phyloP scores from a whole-genome alignment of 2,329 filamentous ascomycete genomes.

The Paraconiothyrium sp. region DNA sequence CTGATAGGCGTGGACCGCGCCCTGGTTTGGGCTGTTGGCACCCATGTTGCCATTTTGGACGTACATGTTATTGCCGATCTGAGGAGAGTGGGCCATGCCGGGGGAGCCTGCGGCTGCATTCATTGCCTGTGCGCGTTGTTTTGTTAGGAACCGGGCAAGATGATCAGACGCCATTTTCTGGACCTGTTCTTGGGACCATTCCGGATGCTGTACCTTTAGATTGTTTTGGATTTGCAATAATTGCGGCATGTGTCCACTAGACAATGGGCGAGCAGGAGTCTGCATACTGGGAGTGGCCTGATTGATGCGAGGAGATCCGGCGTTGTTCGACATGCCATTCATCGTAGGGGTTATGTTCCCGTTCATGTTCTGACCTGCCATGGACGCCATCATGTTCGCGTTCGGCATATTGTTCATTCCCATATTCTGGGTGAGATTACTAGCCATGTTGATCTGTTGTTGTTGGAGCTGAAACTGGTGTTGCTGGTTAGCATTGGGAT shows the following conservation, averaged over 20 bases:
- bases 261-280: conserved; percentile 39
- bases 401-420: conserved; percentile 48
- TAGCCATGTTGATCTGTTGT: conserved; percentile 50
- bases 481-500: conserved; percentile 42
- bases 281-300: conserved; percentile 44
- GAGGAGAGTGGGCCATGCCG: conserved; percentile 42
- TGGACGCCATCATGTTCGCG: conserved; percentile 46
- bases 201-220: conserved; percentile 47
- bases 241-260: conserved; percentile 47
- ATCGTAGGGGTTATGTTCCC: conserved; percentile 46
- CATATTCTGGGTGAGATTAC: conserved; percentile 43
- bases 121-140: conserved; percentile 48
- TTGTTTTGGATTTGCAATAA: conserved; percentile 44
- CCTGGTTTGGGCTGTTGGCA: conserved; percentile 42
- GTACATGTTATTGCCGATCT: conserved; percentile 47
- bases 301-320: conserved; percentile 45
- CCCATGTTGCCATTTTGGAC: conserved; percentile 41
- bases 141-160: conserved; percentile 42
- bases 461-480: conserved; percentile 50
- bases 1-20: conserved; percentile 49
- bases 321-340: conserved; percentile 47
- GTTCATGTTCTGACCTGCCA: conserved; percentile 41
- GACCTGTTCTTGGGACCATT: conserved; percentile 47
- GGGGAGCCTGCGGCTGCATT: conserved; percentile 48
- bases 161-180: conserved; percentile 47